phyloP scores from a whole-genome alignment of 1,284 basidiomycete genomes.

The Phellinidium pouzarii region DNA sequence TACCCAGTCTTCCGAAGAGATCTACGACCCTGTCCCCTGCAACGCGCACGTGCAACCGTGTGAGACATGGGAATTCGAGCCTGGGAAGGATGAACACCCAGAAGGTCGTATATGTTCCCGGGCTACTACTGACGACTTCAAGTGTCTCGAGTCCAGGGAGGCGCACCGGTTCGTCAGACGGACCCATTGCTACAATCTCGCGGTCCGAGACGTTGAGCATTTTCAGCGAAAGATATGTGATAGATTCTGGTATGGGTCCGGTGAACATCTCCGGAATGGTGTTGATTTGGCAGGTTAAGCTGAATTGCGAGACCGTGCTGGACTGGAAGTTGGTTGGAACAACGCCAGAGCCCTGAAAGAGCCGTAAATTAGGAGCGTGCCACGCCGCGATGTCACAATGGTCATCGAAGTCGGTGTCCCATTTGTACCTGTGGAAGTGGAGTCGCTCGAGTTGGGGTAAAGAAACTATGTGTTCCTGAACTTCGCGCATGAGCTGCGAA shows the following conservation, averaged over 20 bases:
- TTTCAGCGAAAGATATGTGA: not conserved
- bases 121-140: constrained; percentile 2
- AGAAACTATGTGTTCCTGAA: constrained; percentile 5
- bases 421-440: constrained; percentile 9
- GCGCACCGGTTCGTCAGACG: constrained; percentile 3
- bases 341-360: constrained; percentile 11
- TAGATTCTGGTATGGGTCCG: not conserved
- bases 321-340: constrained; percentile 9
- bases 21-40: constrained; percentile 7
- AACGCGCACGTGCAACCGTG: constrained; percentile 2
- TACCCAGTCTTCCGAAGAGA: constrained; percentile 4
- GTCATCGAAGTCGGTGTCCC: constrained; percentile 14
- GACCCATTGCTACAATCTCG: constrained; percentile 2
- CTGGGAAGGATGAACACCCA: constrained; percentile 8
- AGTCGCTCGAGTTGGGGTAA: constrained; percentile 2
- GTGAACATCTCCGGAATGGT: constrained; percentile 10
- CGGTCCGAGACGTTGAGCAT: constrained; percentile 10
- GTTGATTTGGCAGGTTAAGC: constrained; percentile 11
- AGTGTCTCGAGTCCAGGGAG: constrained; percentile 7
- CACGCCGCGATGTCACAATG: constrained; percentile 1
- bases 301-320: constrained; percentile 1
- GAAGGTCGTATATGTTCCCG: constrained; percentile 11
- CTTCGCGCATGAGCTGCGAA: constrained; percentile 11
- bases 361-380: constrained; percentile 9
- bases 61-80: constrained; percentile 2